These are phyloP conservation scores for Evernia prunastri DNA, from an alignment of 495 filamentous ascomycete species.

Conservation along the genomic window DNA sequence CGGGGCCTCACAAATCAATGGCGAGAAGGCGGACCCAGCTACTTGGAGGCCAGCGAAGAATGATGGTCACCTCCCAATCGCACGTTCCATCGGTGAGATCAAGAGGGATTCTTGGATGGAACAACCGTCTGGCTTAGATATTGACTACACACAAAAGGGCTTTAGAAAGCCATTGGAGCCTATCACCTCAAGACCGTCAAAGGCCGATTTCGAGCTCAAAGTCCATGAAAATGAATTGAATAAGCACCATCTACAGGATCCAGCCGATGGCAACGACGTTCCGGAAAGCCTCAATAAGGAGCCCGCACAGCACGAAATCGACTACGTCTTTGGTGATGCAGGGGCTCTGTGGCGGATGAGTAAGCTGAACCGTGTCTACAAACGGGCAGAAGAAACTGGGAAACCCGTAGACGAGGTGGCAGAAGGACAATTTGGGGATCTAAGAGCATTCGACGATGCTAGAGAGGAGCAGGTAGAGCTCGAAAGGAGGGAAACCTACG, in stretches of 20 bases:
- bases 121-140: slow-evolving; percentile 67
- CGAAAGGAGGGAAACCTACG: slow-evolving; percentile 77
- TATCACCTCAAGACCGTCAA: slow-evolving; percentile 41
- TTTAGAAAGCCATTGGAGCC: slow-evolving; percentile 45
- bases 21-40: slow-evolving; percentile 32
- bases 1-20: slow-evolving; percentile 21
- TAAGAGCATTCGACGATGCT: slow-evolving; percentile 86
- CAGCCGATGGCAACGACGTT: slow-evolving; percentile 49
- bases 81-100: slow-evolving; percentile 29
- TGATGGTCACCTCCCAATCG: slow-evolving; percentile 21
- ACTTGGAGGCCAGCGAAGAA: slow-evolving; percentile 14
- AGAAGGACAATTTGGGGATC: slow-evolving; percentile 68
- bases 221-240: slow-evolving; percentile 82
- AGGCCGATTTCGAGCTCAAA: slow-evolving; percentile 64
- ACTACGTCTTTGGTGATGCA: slow-evolving; percentile 83
- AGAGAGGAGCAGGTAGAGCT: slow-evolving; percentile 92
- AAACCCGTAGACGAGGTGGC: slow-evolving; percentile 72
- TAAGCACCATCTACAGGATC: slow-evolving; percentile 53
- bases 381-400: slow-evolving; percentile 66
- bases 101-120: slow-evolving; percentile 93
- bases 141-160: slow-evolving; percentile 76
- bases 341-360: slow-evolving; percentile 95
- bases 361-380: slow-evolving; percentile 80
- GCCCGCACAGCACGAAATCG: slow-evolving; percentile 55
- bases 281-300: slow-evolving; percentile 45